A percentile compares a stretch with the other conserved stretches of the same genome.
Conservation (phyloP, 2,329 filamentous ascomycete species). For the Thermothelomyces thermophilus region DNA sequence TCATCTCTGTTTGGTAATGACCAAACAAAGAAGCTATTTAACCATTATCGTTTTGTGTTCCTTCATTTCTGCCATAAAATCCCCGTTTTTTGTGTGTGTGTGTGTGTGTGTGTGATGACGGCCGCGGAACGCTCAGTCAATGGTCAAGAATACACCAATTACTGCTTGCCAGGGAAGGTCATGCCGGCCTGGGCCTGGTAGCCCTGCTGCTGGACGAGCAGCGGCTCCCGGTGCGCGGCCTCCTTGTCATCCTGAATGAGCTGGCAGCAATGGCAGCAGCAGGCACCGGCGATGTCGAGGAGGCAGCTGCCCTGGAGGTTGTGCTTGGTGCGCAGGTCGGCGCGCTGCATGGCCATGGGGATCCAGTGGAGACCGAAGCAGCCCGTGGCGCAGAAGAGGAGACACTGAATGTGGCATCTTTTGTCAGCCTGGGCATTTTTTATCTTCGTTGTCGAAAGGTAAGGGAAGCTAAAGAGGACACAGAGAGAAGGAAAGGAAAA, state of each 20-base stretch:
- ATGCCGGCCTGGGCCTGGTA: constrained; percentile 30
- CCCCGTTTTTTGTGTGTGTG: too few relatives aligned
- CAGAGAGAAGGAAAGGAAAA: background rate
- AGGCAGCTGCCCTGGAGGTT: constrained; percentile 40
- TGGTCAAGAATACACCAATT: background rate
- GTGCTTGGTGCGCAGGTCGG: constrained; percentile 39
- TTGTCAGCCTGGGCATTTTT: background rate
- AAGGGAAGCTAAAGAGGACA: too few relatives aligned
- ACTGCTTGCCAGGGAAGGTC: constrained; percentile 22
- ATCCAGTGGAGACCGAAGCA: constrained; percentile 38
- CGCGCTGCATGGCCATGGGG: constrained; percentile 40
- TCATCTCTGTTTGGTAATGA: too few relatives aligned
- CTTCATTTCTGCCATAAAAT: too few relatives aligned
- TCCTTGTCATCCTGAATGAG: constrained; percentile 45
- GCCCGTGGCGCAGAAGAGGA: constrained; percentile 36
- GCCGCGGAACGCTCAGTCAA: too few relatives aligned
- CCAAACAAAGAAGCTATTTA: too few relatives aligned
- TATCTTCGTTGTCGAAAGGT: too few relatives aligned
- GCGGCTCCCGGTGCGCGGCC: constrained; percentile 32
- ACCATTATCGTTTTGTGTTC: too few relatives aligned
- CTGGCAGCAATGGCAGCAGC: constrained; percentile 41
- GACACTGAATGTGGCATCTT: constrained; percentile 35
- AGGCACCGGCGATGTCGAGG: constrained; percentile 36
- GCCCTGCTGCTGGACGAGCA: constrained; percentile 24
- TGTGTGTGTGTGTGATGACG: too few relatives aligned